phyloP scores from a whole-genome alignment of 495 filamentous ascomycete genomes.

The Penicillium herquei region DNA sequence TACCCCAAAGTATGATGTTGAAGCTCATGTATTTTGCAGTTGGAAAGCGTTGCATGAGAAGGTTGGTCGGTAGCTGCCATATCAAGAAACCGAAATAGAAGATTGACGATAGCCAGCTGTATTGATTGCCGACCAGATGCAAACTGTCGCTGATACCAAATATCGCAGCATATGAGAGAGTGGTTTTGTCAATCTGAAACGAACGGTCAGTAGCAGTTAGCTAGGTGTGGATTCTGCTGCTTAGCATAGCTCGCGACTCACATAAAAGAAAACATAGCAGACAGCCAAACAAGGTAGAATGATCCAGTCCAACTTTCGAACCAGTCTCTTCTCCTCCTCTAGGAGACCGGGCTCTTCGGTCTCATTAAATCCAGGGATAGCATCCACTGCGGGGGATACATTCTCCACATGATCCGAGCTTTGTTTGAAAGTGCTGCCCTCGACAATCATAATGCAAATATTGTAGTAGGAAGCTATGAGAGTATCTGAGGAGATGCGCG shows the following conservation, averaged over 20 bases:
- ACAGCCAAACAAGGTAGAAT: slow-evolving; percentile 51
- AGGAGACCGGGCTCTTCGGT: slow-evolving; percentile 43
- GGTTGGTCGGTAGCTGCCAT: slow-evolving; percentile 27
- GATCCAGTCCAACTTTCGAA: slow-evolving; percentile 56
- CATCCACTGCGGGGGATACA: too few species aligned
- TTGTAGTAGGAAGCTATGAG: too few species aligned
- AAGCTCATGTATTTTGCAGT: slow-evolving; percentile 3
- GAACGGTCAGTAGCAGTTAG: neutral
- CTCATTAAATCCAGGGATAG: too few species aligned
- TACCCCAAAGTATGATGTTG: slow-evolving; percentile 12
- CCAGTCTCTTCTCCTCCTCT: slow-evolving; percentile 45
- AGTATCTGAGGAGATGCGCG: too few species aligned
- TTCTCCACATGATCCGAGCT: too few species aligned
- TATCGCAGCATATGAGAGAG: slow-evolving; percentile 50
- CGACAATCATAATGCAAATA: too few species aligned
- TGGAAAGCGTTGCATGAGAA: slow-evolving; percentile 9
- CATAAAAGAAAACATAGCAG: slow-evolving; percentile 60
- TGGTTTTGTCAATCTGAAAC: slow-evolving; percentile 3
- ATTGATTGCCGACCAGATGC: slow-evolving; percentile 41
- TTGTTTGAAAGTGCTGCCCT: too few species aligned
- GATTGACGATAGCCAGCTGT: slow-evolving; percentile 44
- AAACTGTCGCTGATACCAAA: slow-evolving; percentile 48
- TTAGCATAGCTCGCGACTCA: slow-evolving; percentile 43
- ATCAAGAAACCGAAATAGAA: slow-evolving; percentile 59
- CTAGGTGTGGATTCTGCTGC: neutral